Base-by-base conservation (phyloP, 208 protist genomes). In the Trypanosoma rangeli region DNA sequence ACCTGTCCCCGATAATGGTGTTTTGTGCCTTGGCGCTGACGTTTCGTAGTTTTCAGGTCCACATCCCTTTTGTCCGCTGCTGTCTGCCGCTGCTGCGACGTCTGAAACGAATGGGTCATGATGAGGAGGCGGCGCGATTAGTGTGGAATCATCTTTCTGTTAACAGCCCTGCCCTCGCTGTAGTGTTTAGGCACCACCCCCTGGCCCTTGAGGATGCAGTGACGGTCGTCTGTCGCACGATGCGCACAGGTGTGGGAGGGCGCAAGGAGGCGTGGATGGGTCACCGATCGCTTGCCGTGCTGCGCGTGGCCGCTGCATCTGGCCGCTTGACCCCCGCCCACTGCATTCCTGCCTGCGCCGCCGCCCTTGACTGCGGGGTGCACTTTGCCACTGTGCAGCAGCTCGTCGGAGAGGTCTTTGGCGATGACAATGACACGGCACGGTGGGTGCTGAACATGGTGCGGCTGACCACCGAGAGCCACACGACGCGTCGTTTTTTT, bases 141-240 rank as follows among this genome's bases (percentile, higher is more conserved):
- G 64, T 78, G 15, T 92, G 86, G 86, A 92, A 92, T 57, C 86
- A 92, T 68, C 74, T 92, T 7, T 85, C 83, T 26, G 68, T 68
- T 7, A 31, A 64, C 15, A 78, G 70, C 18, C 20, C 60, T 0
- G 49, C 53, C 3, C 73, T 75, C 1, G 46, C 39, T 4, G 9
- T 18, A 1, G n/a, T 84, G 5, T 84, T 83, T 46, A 20, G 56
- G 10, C 24, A 53, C 37, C 64, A 73, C 54, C 69, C 79, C 8
- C 35, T 35, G 3, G 31, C 54, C 2, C 42, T 86, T 0, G 79
- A 89, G 13, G 39, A 62, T 37, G 74, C 70, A 2, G 75, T 80
- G 3, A 56, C 54, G 0, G 70, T 83, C 5, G 49, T 88, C 39
- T 80, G 82, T 48, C 65, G 54, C 5, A 61, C 80, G 3, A 92